Conservation (phyloP, 208 protist species). For the Leptomonas pyrrhocoris region DNA sequence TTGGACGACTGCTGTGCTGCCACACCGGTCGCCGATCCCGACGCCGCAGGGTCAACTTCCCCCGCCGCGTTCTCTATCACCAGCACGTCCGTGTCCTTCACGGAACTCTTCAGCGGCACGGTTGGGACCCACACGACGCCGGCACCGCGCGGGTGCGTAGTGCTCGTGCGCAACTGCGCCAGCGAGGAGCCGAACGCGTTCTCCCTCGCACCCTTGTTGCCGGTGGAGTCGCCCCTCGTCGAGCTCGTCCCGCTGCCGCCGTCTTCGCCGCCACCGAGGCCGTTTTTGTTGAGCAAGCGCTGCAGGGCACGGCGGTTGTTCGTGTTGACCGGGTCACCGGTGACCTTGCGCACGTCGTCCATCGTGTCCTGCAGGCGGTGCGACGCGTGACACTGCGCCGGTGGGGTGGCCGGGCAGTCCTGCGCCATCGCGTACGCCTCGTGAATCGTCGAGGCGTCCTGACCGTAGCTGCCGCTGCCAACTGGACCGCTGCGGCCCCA, state of each 20-base stretch:
- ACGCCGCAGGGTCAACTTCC: neutral
- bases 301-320: slow-evolving; percentile 48
- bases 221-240: slow-evolving; percentile 1
- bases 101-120: slow-evolving; percentile 1
- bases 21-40: too few relatives aligned
- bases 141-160: slow-evolving; percentile 65
- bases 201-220: slow-evolving; percentile 6
- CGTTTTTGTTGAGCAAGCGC: slow-evolving; percentile 35
- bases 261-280: slow-evolving; percentile 11
- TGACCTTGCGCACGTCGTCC: slow-evolving; percentile 61
- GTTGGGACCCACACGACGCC: slow-evolving; percentile 77
- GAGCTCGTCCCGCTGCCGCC: slow-evolving; percentile 10
- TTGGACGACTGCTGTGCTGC: neutral
- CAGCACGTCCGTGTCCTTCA: slow-evolving; percentile 23
- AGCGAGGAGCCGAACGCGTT: slow-evolving; percentile 52
- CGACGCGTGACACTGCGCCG: slow-evolving; percentile 73
- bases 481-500: slow-evolving; percentile 14
- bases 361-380: slow-evolving; percentile 81
- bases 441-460: slow-evolving; percentile 41
- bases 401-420: slow-evolving; percentile 67
- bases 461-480: slow-evolving; percentile 13
- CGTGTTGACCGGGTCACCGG: slow-evolving; percentile 68
- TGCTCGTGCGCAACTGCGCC: slow-evolving; percentile 47
- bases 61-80: slow-evolving; percentile 6
- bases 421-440: slow-evolving; percentile 72